Percentiles rank a stretch among this genome's conserved stretches.
Evolutionary conservation across 352 stramenopile species (phyloP).

Genomic region (Plasmopara viticola): DNA sequence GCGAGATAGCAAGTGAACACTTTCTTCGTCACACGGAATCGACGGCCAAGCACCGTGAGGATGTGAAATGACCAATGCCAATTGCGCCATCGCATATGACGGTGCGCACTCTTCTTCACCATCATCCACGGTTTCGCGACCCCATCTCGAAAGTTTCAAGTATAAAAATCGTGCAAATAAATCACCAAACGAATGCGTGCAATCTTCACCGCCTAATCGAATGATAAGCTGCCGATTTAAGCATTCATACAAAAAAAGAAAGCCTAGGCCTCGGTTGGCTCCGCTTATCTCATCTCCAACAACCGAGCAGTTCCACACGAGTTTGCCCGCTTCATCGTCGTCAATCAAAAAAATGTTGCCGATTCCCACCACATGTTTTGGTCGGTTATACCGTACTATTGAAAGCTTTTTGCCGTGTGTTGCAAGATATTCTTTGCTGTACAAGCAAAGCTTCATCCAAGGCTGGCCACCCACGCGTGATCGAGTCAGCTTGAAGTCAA

Average conservation of each 20-base stretch:
- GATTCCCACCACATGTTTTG: constrained; percentile 45
- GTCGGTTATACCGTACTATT: constrained; percentile 77
- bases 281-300: constrained; percentile 81
- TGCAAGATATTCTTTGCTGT: constrained; percentile 64
- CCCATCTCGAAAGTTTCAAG: constrained; percentile 80
- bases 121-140: constrained; percentile 76
- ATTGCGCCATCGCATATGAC: constrained; percentile 67
- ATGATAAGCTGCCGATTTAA: constrained; percentile 63
- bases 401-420: constrained; percentile 78
- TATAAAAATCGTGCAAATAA: constrained; percentile 71
- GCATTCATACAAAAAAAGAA: constrained; percentile 81
- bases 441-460: constrained; percentile 80
- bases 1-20: constrained; percentile 54
- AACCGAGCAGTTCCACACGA: constrained; percentile 78
- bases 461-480: constrained; percentile 75
- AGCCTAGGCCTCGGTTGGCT: constrained; percentile 68
- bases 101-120: constrained; percentile 74
- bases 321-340: constrained; percentile 69
- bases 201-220: constrained; percentile 61
- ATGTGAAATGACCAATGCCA: constrained; percentile 64
- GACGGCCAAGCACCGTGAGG: constrained; percentile 46
- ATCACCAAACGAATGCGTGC: constrained; percentile 70
- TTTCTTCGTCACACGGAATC: constrained; percentile 65
- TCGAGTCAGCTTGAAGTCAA: constrained; percentile 62
- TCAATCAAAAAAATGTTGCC: constrained; percentile 58